Evolutionary conservation across 1,139 yeast genomes (phyloP).

Genomic region (Debaryomyces sp.): DNA sequence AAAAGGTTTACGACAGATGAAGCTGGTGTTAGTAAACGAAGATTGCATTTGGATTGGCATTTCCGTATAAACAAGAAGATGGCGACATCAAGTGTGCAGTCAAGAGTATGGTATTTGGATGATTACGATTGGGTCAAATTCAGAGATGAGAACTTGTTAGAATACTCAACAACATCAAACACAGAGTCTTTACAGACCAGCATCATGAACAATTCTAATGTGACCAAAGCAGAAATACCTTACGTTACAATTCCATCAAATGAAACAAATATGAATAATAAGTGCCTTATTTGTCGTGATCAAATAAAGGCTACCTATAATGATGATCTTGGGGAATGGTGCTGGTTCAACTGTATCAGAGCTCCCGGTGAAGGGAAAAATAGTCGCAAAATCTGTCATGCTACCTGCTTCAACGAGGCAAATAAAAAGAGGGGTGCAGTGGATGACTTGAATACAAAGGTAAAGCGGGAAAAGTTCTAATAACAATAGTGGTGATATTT

Average conservation of each 20-base stretch:
- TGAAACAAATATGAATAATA: constrained; percentile 65
- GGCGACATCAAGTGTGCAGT: constrained; percentile 51
- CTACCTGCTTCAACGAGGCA: constrained; percentile 79
- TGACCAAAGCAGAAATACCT: constrained; percentile 22
- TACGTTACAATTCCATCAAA: constrained; percentile 74
- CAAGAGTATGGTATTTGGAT: constrained; percentile 82
- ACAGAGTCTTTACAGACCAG: constrained; percentile 13
- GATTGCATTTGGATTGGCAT: constrained; percentile 92
- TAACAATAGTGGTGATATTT: constrained; percentile 4
- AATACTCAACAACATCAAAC: constrained; percentile 30
- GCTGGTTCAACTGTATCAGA: constrained; percentile 81
- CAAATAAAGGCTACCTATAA: constrained; percentile 77
- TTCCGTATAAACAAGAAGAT: constrained; percentile 85
- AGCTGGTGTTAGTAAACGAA: constrained; percentile 55
- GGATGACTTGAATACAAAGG: constrained; percentile 34
- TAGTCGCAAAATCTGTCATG: constrained; percentile 66
- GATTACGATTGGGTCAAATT: constrained; percentile 76
- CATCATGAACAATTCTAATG: constrained; percentile 11
- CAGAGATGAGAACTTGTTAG: constrained; percentile 58
- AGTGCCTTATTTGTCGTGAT: constrained; percentile 90
- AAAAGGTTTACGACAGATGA: constrained; percentile 72
- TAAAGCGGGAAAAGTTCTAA: constrained; percentile 33
- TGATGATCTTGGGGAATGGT: constrained; percentile 94
- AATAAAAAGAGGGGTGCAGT: constrained; percentile 38
- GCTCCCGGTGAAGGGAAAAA: constrained; percentile 56